Evolutionary conservation across 176 grass and related monocot species (phyloP), one percentile per base, ranked within the genome.

Genomic region (Areca catechu): DNA sequence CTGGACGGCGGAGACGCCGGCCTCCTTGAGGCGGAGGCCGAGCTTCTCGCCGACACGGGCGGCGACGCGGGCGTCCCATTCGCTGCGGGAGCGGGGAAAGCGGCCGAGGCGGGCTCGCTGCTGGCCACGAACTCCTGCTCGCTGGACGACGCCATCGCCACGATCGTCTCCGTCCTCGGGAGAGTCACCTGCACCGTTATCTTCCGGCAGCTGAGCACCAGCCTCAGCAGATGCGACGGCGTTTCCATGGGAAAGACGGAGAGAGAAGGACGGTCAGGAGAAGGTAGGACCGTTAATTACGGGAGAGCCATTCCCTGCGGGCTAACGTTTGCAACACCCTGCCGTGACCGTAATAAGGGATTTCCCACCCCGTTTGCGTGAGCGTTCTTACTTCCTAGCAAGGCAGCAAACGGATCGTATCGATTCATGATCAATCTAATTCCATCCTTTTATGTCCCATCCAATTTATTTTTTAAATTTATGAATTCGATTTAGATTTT

Each of bases 11-110:
- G 57, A 57, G 22, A 83, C 24, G 50, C 63, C 80, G 49, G 69
- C 15, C 10, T 60, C 57, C 20, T 49, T 61, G 1, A 83, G 62
- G 49, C 80, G 73, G 27, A 68, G 4, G 29, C 68, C 80, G 2
- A 83, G 74, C 62, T 63, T 62, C 68, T 83, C 80, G 50, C 80
- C 80, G 25, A 83, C 63, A 5, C 80, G 80, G 16, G 68, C 69
- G 22, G 80, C 73, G 16, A 71, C 49, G 57, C 24, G 48, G 58
- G 54, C 27, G 24, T 73, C 61, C 80, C 80, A 83, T 24, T 24
- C 37, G 62, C 60, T 5, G 22, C 75, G 63, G 18, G 54, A 27
- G 30, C 60, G 71, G 15, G 71, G 72, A 62, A 72, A 67, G 7
- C 74, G 67, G 55, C 15, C 20, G 15, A 57, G 50, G 22, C 65